These are phyloP conservation scores for Lepiota subincarnata DNA, from an alignment of 768 basidiomycete genomes.

Conservation along the genomic window DNA sequence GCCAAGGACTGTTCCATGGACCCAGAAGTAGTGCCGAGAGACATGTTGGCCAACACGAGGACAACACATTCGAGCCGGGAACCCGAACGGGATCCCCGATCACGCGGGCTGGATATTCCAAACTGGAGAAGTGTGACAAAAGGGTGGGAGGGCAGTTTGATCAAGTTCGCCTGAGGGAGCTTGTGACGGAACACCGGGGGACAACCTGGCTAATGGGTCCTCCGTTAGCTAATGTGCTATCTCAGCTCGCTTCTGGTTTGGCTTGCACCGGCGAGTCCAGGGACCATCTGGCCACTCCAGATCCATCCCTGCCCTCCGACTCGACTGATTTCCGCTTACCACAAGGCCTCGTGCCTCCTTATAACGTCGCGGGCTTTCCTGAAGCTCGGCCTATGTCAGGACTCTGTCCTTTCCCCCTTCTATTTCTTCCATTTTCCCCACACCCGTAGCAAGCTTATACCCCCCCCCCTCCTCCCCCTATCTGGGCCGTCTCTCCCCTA, in stretches of 20 bases:
- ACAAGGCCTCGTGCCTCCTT: conserved; percentile 41
- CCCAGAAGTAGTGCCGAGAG: neutral
- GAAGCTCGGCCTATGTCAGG: conserved; percentile 32
- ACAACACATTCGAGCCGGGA: neutral
- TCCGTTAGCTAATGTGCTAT: neutral
- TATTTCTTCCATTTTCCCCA: conserved; percentile 10
- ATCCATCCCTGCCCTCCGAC: conserved; percentile 23
- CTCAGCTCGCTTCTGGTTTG: neutral
- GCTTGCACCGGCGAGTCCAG: conserved; percentile 25
- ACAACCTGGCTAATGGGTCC: neutral
- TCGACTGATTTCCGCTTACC: conserved; percentile 29
- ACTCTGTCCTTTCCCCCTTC: conserved; percentile 28
- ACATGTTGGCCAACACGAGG: conserved; percentile 4
- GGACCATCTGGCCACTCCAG: conserved; percentile 17
- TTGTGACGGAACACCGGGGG: conserved; percentile 13
- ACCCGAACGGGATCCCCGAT: neutral
- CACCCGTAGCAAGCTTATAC: conserved; percentile 15
- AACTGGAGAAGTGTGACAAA: conserved; percentile 4
- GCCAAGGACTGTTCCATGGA: neutral
- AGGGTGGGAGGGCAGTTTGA: conserved; percentile 22
- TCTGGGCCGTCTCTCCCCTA: conserved; percentile 18
- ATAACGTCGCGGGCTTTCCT: conserved; percentile 28
- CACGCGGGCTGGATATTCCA: conserved; percentile 1
- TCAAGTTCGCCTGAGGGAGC: conserved; percentile 21
- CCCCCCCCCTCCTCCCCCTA: too few relatives aligned